A percentile compares a stretch with the other conserved stretches of the same genome.
Conservation (phyloP, 2,329 filamentous ascomycete genomes). For the Pezicula carpinea region DNA sequence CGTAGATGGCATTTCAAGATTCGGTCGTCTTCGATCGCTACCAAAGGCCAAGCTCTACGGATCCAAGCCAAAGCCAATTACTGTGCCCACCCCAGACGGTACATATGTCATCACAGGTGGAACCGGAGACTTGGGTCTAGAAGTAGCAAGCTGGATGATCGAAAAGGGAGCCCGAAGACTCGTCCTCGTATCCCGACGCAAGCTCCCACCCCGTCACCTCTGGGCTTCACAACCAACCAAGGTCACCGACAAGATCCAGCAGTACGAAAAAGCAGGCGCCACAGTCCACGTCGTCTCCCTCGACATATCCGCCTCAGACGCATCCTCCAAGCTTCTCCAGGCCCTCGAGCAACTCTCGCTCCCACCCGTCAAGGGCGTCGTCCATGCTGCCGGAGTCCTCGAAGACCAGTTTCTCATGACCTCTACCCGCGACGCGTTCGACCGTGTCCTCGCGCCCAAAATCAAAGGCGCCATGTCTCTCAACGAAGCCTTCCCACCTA, state of each 20-base stretch:
- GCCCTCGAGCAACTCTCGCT: slow-evolving; percentile 30
- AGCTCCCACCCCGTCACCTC: slow-evolving; percentile 29
- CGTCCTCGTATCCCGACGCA: slow-evolving; percentile 34
- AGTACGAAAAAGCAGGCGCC: slow-evolving; percentile 29
- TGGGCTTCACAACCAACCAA: slow-evolving; percentile 23
- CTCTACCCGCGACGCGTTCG: slow-evolving; percentile 26
- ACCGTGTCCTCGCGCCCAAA: slow-evolving; percentile 29
- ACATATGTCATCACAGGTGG: slow-evolving; percentile 40
- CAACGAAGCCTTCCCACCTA: slow-evolving; percentile 25
- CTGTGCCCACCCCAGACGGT: slow-evolving; percentile 20
- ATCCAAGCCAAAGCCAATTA: not conserved
- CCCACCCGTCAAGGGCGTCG: slow-evolving; percentile 34
- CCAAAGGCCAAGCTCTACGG: slow-evolving; percentile 12
- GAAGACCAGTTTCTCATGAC: slow-evolving; percentile 33
- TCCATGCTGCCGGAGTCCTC: slow-evolving; percentile 36
- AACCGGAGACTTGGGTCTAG: slow-evolving; percentile 35
- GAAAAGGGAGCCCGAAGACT: slow-evolving; percentile 37
- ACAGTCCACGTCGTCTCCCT: slow-evolving; percentile 29
- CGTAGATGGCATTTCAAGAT: slow-evolving; percentile 32
- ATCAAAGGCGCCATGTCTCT: slow-evolving; percentile 27
- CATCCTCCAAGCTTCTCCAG: slow-evolving; percentile 15
- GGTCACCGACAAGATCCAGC: slow-evolving; percentile 22
- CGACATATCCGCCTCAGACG: slow-evolving; percentile 29
- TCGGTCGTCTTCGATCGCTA: slow-evolving; percentile 27
- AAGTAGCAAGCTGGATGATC: slow-evolving; percentile 32